Base-by-base conservation (phyloP, 805 yeast genomes). In the Candida pseudofarinosa region DNA sequence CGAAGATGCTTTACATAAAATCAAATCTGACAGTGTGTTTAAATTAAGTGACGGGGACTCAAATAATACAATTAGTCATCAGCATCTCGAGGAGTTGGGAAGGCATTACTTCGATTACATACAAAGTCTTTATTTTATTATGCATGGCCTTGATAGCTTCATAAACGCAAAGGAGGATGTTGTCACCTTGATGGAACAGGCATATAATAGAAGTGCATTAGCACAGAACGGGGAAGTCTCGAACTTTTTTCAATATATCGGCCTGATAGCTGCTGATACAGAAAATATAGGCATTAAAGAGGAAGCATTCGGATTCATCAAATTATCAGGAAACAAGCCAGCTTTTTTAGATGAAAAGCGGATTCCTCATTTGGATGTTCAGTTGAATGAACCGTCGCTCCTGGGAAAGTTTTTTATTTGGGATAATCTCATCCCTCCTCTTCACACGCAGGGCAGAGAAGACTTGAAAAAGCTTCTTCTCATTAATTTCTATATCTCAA, bases 401-500 rank as follows among this genome's bases (percentile, higher is more conserved):
- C 6, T 6, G 10, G 28, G 28, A 23, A n/a, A 23, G 12, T 26
- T 37, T 17, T 23, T 16, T 26, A 16, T 37, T 2, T 37, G 39
- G 39, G 39, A 30, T 7, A 16, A 26, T 5, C 15, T 34, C 6
- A 38, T 23, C 38, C 16, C 8, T 12, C 19, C 41, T 13, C 48
- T 44, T 15, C 16, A 4, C 6, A 14, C 10, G 6, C 10, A 6
- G 10, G 28, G 28, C 10, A 6, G 28, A 10, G 28, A 23, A 23
- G n/a, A 37, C 3, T 35, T 46, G 26, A 42, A 38, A 10, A 44
- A 37, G 26, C 42, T 33, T 15, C 20, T 51, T 18, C 33, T 23
- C 10, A 40, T 53, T 4, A 50, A 51, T 35, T 54, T 47, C 18
- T 40, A 30, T 10, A 41, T 47, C 18, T 47, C 56, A 13, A 38